Evolutionary conservation across 2,329 filamentous ascomycete genomes (phyloP).

Genomic region (Claviceps citrina): DNA sequence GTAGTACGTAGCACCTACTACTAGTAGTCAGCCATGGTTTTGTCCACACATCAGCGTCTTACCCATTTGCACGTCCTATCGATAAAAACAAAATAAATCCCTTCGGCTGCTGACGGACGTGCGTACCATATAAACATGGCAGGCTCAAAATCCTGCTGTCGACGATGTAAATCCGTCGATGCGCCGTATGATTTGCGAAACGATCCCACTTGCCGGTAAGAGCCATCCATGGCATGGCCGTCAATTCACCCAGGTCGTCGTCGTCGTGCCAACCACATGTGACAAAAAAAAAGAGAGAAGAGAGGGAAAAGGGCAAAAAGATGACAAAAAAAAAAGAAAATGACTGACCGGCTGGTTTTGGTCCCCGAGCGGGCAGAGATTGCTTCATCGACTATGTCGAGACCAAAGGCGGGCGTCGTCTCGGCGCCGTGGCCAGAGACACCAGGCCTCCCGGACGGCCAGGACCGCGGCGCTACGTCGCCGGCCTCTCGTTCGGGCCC

Average conservation of each 20-base stretch:
- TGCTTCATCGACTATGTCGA: constrained; percentile 70
- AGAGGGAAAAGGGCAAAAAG: neutral
- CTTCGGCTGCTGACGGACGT: too few relatives aligned
- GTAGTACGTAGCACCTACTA: too few relatives aligned
- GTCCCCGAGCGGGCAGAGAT: constrained; percentile 16
- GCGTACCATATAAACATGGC: too few relatives aligned
- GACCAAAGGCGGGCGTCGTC: constrained; percentile 65
- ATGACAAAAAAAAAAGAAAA: neutral
- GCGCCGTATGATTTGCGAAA: constrained; percentile 17
- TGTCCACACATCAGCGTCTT: too few relatives aligned
- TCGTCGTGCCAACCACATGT: too few relatives aligned
- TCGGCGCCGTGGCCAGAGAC: constrained; percentile 36
- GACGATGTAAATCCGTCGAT: constrained; percentile 17
- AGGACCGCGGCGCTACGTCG: constrained; percentile 37
- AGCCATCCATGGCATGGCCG: neutral
- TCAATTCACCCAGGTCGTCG: too few relatives aligned
- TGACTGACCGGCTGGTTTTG: too few relatives aligned
- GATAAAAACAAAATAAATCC: neutral
- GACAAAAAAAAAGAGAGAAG: too few relatives aligned
- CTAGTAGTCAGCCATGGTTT: too few relatives aligned
- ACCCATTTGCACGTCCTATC: too few relatives aligned
- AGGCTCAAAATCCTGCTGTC: constrained; percentile 15
- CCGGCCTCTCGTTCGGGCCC: constrained; percentile 70
- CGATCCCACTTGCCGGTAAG: constrained; percentile 19
- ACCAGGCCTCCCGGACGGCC: constrained; percentile 22